Conservation (phyloP, 768 basidiomycete genomes). For the Serendipita sp. region DNA sequence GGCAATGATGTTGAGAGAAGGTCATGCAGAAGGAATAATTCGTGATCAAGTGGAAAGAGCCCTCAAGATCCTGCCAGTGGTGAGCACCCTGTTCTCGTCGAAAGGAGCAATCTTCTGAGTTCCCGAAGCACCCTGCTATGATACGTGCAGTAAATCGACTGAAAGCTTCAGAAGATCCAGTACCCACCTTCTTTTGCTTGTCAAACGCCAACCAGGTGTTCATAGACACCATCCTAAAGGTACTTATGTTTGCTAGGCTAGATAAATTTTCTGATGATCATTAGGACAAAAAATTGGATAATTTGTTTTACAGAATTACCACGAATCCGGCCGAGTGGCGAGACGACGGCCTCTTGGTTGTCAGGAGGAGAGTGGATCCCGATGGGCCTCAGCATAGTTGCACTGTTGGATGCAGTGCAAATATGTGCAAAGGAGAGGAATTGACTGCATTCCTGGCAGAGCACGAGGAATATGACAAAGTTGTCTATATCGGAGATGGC, state of each 20-base stretch:
- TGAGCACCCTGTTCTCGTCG: conserved; percentile 25
- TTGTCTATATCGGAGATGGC: conserved; percentile 90
- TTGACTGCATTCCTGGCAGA: conserved; percentile 63
- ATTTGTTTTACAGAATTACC: conserved; percentile 68
- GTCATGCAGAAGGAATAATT: conserved; percentile 52
- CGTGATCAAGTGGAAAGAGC: conserved; percentile 63
- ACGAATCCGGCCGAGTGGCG: conserved; percentile 89
- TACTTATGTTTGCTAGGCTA: conserved; percentile 18
- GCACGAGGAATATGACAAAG: conserved; percentile 50
- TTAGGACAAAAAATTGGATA: conserved; percentile 58
- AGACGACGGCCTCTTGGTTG: conserved; percentile 47
- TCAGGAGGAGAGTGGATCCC: conserved; percentile 64
- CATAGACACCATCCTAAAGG: conserved; percentile 80
- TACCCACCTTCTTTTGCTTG: conserved; percentile 73
- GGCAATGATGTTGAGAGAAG: conserved; percentile 53
- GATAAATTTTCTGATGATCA: not conserved
- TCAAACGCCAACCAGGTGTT: conserved; percentile 91
- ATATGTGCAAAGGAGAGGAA: conserved; percentile 99
- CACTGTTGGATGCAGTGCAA: conserved; percentile 74
- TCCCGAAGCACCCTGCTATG: conserved; percentile 85
- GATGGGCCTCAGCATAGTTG: conserved; percentile 68
- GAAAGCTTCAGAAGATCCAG: conserved; percentile 45
- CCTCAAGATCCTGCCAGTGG: conserved; percentile 74
- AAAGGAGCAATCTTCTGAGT: not conserved
- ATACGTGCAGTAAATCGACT: conserved; percentile 67